Evolutionary conservation across 2,329 filamentous ascomycete species (phyloP).

Genomic region (Penicillium frequentans): DNA sequence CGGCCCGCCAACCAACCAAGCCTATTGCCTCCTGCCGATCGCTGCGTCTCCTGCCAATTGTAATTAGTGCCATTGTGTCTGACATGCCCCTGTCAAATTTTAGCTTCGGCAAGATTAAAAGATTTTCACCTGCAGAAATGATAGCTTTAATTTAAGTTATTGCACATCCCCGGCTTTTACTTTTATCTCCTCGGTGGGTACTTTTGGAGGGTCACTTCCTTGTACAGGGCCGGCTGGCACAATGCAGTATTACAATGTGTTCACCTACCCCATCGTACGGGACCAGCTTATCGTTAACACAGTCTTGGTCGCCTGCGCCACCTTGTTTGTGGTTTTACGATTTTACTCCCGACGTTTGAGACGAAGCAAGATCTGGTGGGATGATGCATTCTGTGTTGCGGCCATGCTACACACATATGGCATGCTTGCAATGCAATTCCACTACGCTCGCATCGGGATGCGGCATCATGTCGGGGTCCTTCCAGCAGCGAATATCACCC

Average conservation of each 20-base stretch:
- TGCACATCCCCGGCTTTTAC: not conserved
- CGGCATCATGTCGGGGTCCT: slow-evolving; percentile 8
- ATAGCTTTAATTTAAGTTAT: not conserved
- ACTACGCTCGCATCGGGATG: slow-evolving; percentile 21
- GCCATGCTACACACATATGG: slow-evolving; percentile 19
- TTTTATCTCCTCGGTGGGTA: not conserved
- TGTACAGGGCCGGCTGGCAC: not conserved
- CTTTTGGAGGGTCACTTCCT: not conserved
- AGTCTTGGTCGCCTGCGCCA: slow-evolving; percentile 26
- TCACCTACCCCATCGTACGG: slow-evolving; percentile 10
- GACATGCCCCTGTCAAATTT: not conserved
- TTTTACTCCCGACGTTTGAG: slow-evolving; percentile 29
- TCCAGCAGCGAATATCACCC: slow-evolving; percentile 4
- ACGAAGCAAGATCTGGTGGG: slow-evolving; percentile 31
- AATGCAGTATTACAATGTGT: not conserved
- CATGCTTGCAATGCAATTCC: slow-evolving; percentile 21
- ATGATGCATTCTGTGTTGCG: slow-evolving; percentile 28
- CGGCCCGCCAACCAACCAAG: not conserved
- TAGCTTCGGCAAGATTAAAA: not conserved
- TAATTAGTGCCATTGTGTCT: not conserved
- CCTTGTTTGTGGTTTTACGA: slow-evolving; percentile 27
- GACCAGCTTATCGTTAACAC: slow-evolving; percentile 23
- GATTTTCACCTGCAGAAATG: not conserved
- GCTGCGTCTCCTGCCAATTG: slow-evolving; percentile 3
- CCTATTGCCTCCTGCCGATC: not conserved